Evolutionary conservation across 2,329 filamentous ascomycete genomes (phyloP).

Genomic region (Chaetomium globosum): DNA sequence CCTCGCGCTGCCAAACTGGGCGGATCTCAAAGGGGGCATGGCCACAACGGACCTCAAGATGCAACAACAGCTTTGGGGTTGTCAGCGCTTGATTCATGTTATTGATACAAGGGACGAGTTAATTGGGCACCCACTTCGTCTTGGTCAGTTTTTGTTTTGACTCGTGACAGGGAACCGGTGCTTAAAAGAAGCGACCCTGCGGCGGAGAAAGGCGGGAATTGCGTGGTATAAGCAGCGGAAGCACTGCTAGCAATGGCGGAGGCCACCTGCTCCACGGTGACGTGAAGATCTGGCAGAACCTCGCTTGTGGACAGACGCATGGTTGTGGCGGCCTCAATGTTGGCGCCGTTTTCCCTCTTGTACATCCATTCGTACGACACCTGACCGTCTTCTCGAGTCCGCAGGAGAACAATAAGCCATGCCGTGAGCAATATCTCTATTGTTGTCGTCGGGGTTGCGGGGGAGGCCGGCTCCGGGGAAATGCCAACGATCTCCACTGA

Average conservation of each 20-base stretch:
- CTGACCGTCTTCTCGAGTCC: slow-evolving; percentile 46
- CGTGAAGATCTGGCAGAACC: slow-evolving; percentile 42
- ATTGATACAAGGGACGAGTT: background rate
- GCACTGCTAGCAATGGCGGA: slow-evolving; percentile 39
- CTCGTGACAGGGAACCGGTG: slow-evolving; percentile 26
- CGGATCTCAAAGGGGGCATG: slow-evolving; percentile 42
- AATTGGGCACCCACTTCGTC: slow-evolving; percentile 35
- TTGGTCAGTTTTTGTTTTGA: slow-evolving; percentile 24
- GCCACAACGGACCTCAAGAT: slow-evolving; percentile 42
- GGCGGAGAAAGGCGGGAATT: background rate
- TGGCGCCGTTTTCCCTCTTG: slow-evolving; percentile 9
- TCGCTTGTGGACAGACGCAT: slow-evolving; percentile 27
- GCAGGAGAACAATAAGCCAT: slow-evolving; percentile 50
- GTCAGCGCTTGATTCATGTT: background rate
- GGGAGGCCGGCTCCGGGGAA: slow-evolving; percentile 34
- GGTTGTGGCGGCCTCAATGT: slow-evolving; percentile 17
- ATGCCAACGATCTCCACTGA: slow-evolving; percentile 37
- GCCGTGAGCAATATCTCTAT: slow-evolving; percentile 48
- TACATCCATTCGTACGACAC: slow-evolving; percentile 47
- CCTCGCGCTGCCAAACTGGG: slow-evolving; percentile 47
- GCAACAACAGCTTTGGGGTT: slow-evolving; percentile 38
- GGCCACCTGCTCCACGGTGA: slow-evolving; percentile 38
- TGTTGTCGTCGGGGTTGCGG: slow-evolving; percentile 43
- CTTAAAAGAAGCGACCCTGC: slow-evolving; percentile 30
- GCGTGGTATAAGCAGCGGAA: background rate